Evolutionary conservation across 805 yeast genomes (phyloP).

Genomic region (Cyberlindnera mycetangii): DNA sequence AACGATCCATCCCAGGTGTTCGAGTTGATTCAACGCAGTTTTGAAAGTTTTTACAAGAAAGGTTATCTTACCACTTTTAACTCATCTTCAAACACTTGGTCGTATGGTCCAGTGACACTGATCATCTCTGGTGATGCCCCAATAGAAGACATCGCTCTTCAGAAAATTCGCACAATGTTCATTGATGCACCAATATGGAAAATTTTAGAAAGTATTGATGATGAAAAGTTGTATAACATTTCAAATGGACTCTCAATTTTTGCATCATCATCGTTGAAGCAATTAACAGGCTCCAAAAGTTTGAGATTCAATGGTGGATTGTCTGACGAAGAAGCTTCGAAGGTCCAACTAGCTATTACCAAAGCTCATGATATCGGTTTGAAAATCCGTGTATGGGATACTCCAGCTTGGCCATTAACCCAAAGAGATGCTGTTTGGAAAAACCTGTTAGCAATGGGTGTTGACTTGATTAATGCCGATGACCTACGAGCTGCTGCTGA

Average conservation of each 20-base stretch:
- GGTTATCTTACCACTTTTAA: conserved; percentile 52
- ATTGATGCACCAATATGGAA: conserved; percentile 43
- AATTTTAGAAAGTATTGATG: not conserved
- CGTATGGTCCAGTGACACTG: conserved; percentile 56
- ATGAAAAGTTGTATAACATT: conserved; percentile 12
- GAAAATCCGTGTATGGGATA: conserved; percentile 68
- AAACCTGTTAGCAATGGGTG: conserved; percentile 44
- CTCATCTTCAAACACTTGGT: conserved; percentile 30
- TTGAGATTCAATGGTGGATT: conserved; percentile 28
- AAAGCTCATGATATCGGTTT: conserved; percentile 49
- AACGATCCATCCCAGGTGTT: conserved; percentile 47
- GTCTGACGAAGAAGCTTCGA: conserved; percentile 30
- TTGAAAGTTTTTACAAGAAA: conserved; percentile 45
- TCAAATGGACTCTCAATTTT: conserved; percentile 29
- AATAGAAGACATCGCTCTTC: conserved; percentile 30
- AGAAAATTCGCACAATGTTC: conserved; percentile 15
- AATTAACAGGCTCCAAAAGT: conserved; percentile 17
- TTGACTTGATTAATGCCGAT: conserved; percentile 63
- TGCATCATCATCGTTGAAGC: conserved; percentile 44
- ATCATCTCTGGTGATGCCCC: conserved; percentile 70
- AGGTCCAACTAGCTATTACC: conserved; percentile 27
- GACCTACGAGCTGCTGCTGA: conserved; percentile 44
- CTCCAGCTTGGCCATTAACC: conserved; percentile 60
- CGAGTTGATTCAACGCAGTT: conserved; percentile 39
- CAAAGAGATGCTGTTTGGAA: conserved; percentile 46